Conservation (phyloP, 768 basidiomycete species). For the Boletus tomentosulus region DNA sequence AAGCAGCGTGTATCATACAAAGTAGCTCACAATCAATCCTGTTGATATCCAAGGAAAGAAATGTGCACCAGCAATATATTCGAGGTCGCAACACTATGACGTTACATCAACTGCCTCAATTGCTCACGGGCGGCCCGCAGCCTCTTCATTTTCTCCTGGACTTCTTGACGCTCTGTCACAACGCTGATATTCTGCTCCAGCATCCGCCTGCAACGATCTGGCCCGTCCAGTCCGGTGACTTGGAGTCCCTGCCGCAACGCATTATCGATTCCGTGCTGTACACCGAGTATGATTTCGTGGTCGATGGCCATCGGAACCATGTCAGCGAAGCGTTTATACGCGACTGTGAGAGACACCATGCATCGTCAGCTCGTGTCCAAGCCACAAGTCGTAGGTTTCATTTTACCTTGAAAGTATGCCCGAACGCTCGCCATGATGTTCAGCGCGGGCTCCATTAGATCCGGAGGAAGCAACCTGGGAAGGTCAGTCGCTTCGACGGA, state of each 20-base stretch:
- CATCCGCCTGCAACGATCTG: slow-evolving; percentile 45
- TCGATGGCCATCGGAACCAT: slow-evolving; percentile 42
- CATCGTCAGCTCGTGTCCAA: neutral
- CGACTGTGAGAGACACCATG: slow-evolving; percentile 30
- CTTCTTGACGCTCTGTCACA: slow-evolving; percentile 42
- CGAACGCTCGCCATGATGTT: slow-evolving; percentile 68
- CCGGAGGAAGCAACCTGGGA: slow-evolving; percentile 45
- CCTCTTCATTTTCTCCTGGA: slow-evolving; percentile 49
- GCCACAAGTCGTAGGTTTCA: neutral
- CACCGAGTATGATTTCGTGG: slow-evolving; percentile 39
- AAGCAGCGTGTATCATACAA: too few relatives aligned
- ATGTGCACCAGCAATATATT: neutral
- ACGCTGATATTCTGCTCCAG: slow-evolving; percentile 48
- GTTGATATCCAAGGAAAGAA: neutral
- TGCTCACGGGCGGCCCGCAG: slow-evolving; percentile 44
- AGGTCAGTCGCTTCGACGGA: slow-evolving; percentile 38
- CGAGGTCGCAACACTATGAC: neutral
- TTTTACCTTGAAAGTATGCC: slow-evolving; percentile 71
- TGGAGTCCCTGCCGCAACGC: slow-evolving; percentile 47
- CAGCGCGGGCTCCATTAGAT: slow-evolving; percentile 52
- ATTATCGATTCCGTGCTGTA: slow-evolving; percentile 43
- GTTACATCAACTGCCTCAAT: slow-evolving; percentile 19
- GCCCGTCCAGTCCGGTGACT: slow-evolving; percentile 45
- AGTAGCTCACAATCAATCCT: too few relatives aligned
- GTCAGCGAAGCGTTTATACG: slow-evolving; percentile 45